Conservation (phyloP, 1,284 basidiomycete genomes). For the Pseudozyma pruni region DNA sequence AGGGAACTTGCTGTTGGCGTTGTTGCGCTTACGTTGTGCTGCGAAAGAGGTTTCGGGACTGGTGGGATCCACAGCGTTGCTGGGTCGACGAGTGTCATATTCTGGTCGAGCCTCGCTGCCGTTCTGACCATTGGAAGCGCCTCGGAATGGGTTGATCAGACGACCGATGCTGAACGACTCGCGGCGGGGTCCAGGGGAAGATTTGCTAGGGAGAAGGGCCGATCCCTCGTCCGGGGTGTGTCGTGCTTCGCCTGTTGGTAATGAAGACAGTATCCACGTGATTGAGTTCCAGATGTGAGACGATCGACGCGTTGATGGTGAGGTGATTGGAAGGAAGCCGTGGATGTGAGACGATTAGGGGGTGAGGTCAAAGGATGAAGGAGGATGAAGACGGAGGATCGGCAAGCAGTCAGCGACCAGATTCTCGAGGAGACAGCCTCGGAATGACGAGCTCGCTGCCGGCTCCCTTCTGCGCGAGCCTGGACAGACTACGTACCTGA, state of each 20-base stretch:
- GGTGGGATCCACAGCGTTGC: constrained; percentile 34
- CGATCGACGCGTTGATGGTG: too few relatives aligned
- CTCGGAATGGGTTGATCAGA: constrained; percentile 37
- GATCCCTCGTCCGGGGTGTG: constrained; percentile 18
- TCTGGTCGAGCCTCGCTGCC: constrained; percentile 4
- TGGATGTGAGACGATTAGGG: too few relatives aligned
- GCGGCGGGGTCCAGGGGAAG: constrained; percentile 10
- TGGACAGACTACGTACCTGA: constrained; percentile 1
- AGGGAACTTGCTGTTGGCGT: constrained; percentile 21
- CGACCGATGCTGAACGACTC: constrained; percentile 35
- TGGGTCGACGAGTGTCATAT: constrained; percentile 37
- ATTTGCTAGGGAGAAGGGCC: constrained; percentile 12
- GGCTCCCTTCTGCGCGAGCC: too few relatives aligned
- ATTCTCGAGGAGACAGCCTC: too few relatives aligned
- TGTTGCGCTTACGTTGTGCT: constrained; percentile 22
- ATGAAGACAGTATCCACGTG: not conserved
- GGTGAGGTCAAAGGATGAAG: too few relatives aligned
- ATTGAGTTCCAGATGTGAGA: too few relatives aligned
- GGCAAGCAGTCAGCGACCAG: too few relatives aligned
- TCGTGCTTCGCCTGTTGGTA: constrained; percentile 5
- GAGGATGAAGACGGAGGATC: too few relatives aligned
- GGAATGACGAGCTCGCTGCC: too few relatives aligned
- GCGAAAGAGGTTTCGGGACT: constrained; percentile 12
- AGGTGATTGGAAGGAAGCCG: too few relatives aligned
- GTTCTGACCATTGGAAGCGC: constrained; percentile 1